Evolutionary conservation across 129 eudicot genomes (phyloP).

Genomic region (Artemisia annua): DNA sequence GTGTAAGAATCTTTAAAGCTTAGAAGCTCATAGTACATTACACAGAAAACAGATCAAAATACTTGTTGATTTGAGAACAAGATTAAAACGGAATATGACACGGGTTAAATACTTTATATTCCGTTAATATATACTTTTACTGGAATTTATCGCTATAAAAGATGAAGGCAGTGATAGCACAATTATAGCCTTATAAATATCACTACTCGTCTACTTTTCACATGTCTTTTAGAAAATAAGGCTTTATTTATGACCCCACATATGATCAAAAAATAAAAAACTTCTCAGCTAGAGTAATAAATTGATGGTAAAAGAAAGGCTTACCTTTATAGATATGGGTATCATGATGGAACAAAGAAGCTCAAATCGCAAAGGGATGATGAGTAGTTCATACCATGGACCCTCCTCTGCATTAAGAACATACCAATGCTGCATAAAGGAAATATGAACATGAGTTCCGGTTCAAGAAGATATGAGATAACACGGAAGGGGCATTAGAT

Average conservation of each 20-base stretch:
- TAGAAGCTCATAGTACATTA: no score
- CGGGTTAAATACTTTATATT: neutral
- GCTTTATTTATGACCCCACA: conserved; percentile 10
- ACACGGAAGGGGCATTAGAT: conserved; percentile 1
- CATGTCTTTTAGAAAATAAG: conserved; percentile 15
- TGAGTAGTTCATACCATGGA: conserved; percentile 92
- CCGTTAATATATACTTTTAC: neutral
- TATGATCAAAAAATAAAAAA: neutral
- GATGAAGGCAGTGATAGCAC: conserved; percentile 18
- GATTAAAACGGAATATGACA: conserved; percentile 6
- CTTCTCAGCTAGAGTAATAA: neutral
- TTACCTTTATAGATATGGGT: conserved; percentile 96
- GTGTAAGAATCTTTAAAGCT: neutral
- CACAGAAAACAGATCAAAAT: no score
- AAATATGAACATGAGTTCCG: conserved; percentile 25
- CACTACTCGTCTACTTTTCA: conserved; percentile 4
- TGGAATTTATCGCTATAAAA: conserved; percentile 7
- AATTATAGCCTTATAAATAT: conserved; percentile 6
- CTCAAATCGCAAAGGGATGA: conserved; percentile 95
- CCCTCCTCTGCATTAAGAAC: conserved; percentile 81
- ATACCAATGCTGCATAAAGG: conserved; percentile 87
- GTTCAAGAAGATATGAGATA: conserved; percentile 9
- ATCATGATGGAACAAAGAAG: conserved; percentile 99
- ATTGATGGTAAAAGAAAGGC: neutral
- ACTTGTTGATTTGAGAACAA: neutral